Evolutionary conservation across 1,284 basidiomycete species (phyloP), one percentile per base, ranked within the genome.

Genomic region (Tremellales sp.): DNA sequence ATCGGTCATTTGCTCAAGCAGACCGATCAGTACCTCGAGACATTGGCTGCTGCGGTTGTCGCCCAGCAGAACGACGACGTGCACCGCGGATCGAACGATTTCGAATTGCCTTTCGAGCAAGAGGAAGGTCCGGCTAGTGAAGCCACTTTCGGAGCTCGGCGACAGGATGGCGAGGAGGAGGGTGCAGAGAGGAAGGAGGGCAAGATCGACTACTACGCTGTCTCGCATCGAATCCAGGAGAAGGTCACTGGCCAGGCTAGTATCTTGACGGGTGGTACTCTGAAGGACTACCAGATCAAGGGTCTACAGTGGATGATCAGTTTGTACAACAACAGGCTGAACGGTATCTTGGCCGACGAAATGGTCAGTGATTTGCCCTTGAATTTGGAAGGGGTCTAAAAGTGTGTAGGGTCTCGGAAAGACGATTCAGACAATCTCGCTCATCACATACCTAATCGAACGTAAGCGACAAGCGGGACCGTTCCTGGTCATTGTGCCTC

Each of bases 231-330:
- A 57, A 88, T 92, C 64, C 87, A 87, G 62, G 96, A 99, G 79
- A 92, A 82, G 74, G 78, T 98, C 61, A 78, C 82, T 5, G 81
- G 78, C 61, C 96, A 98, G 74, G 92, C 94, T 1, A 71, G 68
- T 24, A 82, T 98, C 22, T 82, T 98, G 15, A 75, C 89, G 25
- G 94, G 81, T 36, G 82, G 96, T 15, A 80, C 76, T 12, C 91
- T 98, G 87, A 82, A 94, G 46, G 81, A 85, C 42, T 98, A 98
- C 72, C 96, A 98, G 74, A 72, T 98, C 19, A 91, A 97, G 72
- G 96, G 96, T 48, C 76, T 98, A 31, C 97, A 97, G 70, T 93
- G 93, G 93, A 89, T 97, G 90, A 85, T 92, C 37, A 86, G 86
- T 15, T 76, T 96, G 23, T 87, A 94, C 66, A 89, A 93, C 70